A percentile compares a stretch with the other conserved stretches of the same genome.
Conservation (phyloP, 768 basidiomycete species). For the Rhizopogon sp. region DNA sequence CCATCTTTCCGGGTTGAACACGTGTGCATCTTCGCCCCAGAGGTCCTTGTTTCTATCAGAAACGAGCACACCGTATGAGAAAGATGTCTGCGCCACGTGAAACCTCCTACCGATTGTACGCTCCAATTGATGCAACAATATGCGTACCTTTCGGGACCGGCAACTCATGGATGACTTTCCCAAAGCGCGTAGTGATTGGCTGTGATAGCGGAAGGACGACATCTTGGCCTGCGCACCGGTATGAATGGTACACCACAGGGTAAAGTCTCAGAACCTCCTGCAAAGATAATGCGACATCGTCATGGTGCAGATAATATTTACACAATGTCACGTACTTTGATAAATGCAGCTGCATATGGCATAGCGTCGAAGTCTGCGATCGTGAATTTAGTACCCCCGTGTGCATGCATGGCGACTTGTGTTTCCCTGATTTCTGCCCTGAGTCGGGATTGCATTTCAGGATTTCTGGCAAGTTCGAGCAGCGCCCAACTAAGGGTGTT, state of each 20-base stretch:
- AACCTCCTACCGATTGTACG: too few species aligned
- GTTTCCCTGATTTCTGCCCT: constrained; percentile 24
- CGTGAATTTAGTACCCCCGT: constrained; percentile 35
- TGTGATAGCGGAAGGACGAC: constrained; percentile 55
- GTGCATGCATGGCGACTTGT: constrained; percentile 20
- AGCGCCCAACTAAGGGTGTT: constrained; percentile 57
- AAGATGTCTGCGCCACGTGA: too few species aligned
- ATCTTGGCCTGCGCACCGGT: constrained; percentile 46
- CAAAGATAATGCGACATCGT: not conserved
- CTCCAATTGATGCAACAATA: too few species aligned
- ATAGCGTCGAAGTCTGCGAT: constrained; percentile 45
- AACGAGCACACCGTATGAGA: too few species aligned
- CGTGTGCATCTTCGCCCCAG: too few species aligned
- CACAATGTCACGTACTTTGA: constrained; percentile 31
- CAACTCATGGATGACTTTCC: constrained; percentile 37
- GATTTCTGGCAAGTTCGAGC: constrained; percentile 49
- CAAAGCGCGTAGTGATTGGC: constrained; percentile 43
- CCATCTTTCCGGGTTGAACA: too few species aligned
- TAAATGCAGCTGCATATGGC: constrained; percentile 41
- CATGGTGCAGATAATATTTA: not conserved
- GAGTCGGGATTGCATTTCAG: constrained; percentile 53
- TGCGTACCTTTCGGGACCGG: constrained; percentile 22
- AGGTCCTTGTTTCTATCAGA: too few species aligned
- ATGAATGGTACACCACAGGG: constrained; percentile 35
- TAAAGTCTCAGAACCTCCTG: constrained; percentile 36